A percentile compares a stretch with the other conserved stretches of the same genome.
Conservation (phyloP, 1,139 yeast species). For the Kurtzmaniella quercitrusa region DNA sequence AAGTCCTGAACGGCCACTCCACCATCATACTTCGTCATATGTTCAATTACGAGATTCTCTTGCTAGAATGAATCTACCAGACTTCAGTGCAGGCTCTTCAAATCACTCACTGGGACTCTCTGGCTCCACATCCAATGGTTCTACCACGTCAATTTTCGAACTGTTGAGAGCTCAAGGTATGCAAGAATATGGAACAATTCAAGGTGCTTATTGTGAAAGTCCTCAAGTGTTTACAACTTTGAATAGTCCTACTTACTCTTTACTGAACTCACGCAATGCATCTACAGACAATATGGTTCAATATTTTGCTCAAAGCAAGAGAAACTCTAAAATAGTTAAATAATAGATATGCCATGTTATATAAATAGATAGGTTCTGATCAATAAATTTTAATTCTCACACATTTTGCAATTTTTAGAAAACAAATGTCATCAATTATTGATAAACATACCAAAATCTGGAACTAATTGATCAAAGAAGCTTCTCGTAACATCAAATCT, state of each 20-base stretch:
- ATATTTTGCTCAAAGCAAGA: neutral
- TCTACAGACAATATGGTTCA: constrained; percentile 4
- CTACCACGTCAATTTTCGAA: constrained; percentile 12
- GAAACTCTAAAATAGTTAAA: neutral
- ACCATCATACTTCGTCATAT: constrained; percentile 1
- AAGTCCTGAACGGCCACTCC: neutral
- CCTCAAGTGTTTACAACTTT: constrained; percentile 29
- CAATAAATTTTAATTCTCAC: neutral
- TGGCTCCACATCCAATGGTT: constrained; percentile 5
- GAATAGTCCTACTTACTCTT: constrained; percentile 20
- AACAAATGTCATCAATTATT: no score
- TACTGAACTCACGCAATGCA: constrained; percentile 12
- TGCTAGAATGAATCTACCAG: neutral
- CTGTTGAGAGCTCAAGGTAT: constrained; percentile 13
- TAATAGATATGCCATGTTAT: neutral
- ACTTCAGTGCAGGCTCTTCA: neutral
- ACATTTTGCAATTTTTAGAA: no score
- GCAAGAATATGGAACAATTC: constrained; percentile 18
- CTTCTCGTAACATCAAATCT: no score
- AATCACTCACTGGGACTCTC: neutral
- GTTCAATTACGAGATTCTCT: neutral
- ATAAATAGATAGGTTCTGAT: neutral
- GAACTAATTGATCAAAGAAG: no score
- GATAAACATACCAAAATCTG: no score
- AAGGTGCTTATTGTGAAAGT: constrained; percentile 28